Evolutionary conservation across 345 rosid species (phyloP).

Genomic region (Salix udensis): DNA sequence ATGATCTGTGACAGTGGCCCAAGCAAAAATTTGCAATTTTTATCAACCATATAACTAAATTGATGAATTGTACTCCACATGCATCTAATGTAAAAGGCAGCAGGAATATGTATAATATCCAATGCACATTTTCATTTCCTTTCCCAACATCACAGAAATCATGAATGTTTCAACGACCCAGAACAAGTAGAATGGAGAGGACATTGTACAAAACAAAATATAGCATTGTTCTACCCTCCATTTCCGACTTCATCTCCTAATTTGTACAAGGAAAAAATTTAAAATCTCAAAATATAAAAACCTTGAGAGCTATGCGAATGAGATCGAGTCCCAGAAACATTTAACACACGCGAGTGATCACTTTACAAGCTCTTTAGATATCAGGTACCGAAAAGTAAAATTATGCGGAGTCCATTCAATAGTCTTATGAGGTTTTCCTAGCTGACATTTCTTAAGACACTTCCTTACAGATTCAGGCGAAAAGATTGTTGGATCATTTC

Average conservation of each 20-base stretch:
- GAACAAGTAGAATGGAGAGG: constrained; percentile 6
- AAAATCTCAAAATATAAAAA: constrained; percentile 13
- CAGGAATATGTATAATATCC: constrained; percentile 7
- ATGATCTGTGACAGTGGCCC: not conserved
- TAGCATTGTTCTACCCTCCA: constrained; percentile 18
- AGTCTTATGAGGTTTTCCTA: constrained; percentile 57
- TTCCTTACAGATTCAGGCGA: constrained; percentile 54
- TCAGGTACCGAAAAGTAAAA: constrained; percentile 78
- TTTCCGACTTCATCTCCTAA: constrained; percentile 18
- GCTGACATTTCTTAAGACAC: constrained; percentile 48
- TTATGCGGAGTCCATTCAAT: constrained; percentile 92
- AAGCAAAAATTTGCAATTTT: not conserved
- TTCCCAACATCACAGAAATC: constrained; percentile 11
- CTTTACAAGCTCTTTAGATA: constrained; percentile 69
- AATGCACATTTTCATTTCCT: constrained; percentile 8
- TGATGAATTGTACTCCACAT: not conserved
- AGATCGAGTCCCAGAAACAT: not conserved
- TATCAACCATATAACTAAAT: not conserved
- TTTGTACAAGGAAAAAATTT: constrained; percentile 30
- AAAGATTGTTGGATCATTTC: constrained; percentile 65
- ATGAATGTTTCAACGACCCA: not conserved
- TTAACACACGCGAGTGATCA: constrained; percentile 20
- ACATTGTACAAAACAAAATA: constrained; percentile 11
- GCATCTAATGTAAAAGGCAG: not conserved
- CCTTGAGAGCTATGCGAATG: constrained; percentile 6